Base-by-base conservation (phyloP, 345 rosid genomes). In the Nasturtium officinale region DNA sequence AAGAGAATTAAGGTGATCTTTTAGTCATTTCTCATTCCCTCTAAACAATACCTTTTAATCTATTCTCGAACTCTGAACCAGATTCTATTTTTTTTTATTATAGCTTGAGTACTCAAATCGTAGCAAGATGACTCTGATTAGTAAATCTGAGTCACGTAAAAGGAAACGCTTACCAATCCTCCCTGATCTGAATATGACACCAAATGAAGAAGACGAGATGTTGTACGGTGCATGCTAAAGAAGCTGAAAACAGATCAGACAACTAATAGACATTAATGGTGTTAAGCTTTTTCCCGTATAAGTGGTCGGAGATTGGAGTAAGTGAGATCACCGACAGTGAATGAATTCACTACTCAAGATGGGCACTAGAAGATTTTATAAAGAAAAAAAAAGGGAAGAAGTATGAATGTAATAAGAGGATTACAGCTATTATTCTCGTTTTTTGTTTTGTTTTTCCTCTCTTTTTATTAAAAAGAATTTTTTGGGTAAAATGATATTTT, bases 181-280 rank as follows among this genome's bases (percentile, higher is more conserved):
- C 9, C 95, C 96, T 33, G 98, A 92, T 85, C 83, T 92, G 40
- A 92, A 92, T 56, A 84, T 85, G 89, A 71, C 76, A 77, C 94
- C 89, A 1, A 56, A 58, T 0, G 92, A 83, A n/a, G 90, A 78
- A 63, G 90, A 86, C 23, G 83, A 77, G 15, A 78, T 66, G 9
- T 56, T 79, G 61, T 74, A 67, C 13, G 82, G 84, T 26, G 40
- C 32, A 53, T 81, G 89, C 64, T 82, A 82, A 72, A 30, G 46
- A 58, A 72, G 53, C 61, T 61, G 18, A 0, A 12, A 11, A 38
- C n/a, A 38, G 43, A 38, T 4, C 50, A 46, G 67, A 54, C 60
- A 61, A 26, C 61, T n/a, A 37, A 18, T 33, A 70, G 58, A 43
- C 23, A 56, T 18, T 15, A 57, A 9, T 48, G 74, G 48, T 33